Conservation (phyloP, 768 basidiomycete species). For the Leccinellum albellum region DNA sequence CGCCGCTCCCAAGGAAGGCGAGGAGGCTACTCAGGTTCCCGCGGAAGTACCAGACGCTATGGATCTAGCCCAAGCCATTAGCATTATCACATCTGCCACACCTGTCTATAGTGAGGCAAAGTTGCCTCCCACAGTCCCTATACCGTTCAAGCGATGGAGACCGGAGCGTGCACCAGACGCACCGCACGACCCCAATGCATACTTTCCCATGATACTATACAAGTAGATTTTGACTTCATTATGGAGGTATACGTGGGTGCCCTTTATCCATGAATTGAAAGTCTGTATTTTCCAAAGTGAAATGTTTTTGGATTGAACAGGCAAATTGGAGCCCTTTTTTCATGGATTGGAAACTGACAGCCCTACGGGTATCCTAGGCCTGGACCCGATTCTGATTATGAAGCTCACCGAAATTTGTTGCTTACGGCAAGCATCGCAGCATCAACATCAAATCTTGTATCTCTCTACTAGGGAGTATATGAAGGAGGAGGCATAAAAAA, state of each 20-base stretch:
- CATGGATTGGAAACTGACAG: no score
- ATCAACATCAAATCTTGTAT: no score
- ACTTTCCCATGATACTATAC: constrained; percentile 81
- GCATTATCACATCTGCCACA: constrained; percentile 51
- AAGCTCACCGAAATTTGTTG: no score
- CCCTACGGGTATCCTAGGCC: no score
- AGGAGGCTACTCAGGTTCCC: constrained; percentile 43
- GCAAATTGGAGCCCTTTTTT: no score
- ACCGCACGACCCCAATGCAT: constrained; percentile 78
- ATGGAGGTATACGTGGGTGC: neutral
- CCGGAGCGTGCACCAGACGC: constrained; percentile 68
- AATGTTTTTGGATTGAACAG: no score
- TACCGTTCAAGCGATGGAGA: constrained; percentile 66
- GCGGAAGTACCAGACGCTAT: constrained; percentile 41
- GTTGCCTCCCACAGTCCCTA: constrained; percentile 74
- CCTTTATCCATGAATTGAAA: no score
- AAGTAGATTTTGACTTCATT: constrained; percentile 28
- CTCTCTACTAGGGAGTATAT: no score
- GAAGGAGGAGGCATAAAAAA: no score
- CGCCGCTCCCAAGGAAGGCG: constrained; percentile 43
- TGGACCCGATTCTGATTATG: no score
- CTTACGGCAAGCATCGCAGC: no score
- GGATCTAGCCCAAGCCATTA: constrained; percentile 73
- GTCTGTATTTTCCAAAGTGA: no score
- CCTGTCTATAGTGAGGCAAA: constrained; percentile 59